A percentile compares a stretch with the other conserved stretches of the same genome.
Conservation (phyloP, 1,284 basidiomycete species). For the Naganishia liquefaciens region DNA sequence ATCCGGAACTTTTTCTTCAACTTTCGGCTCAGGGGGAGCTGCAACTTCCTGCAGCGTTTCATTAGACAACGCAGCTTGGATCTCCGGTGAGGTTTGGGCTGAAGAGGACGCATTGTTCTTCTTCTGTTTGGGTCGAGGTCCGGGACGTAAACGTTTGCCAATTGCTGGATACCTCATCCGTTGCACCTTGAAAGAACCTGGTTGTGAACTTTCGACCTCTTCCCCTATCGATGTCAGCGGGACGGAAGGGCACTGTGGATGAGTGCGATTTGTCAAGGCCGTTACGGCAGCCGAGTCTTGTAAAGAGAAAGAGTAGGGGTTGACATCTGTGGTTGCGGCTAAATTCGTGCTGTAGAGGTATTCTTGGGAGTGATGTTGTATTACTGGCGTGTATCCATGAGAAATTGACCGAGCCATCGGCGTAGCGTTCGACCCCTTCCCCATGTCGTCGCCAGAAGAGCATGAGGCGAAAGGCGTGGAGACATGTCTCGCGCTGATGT, state of each 20-base stretch:
- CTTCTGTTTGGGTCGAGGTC: constrained; percentile 40
- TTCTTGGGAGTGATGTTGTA: background rate
- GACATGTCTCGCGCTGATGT: constrained; percentile 4
- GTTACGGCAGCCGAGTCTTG: background rate
- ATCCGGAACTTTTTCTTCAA: background rate
- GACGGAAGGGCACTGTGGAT: background rate
- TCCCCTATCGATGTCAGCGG: constrained; percentile 20
- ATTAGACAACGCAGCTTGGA: background rate
- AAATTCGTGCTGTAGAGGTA: background rate
- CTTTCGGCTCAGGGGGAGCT: background rate
- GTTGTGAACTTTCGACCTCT: constrained; percentile 2
- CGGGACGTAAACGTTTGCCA: constrained; percentile 42
- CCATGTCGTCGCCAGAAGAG: background rate
- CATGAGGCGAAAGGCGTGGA: constrained; percentile 15
- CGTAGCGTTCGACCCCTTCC: background rate
- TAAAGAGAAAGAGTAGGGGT: background rate
- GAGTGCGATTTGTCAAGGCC: too few species aligned
- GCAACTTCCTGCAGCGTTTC: background rate
- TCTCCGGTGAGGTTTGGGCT: background rate
- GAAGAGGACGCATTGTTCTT: background rate
- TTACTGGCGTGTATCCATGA: constrained; percentile 26
- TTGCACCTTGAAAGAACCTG: constrained; percentile 30
- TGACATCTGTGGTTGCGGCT: background rate
- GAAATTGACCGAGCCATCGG: constrained; percentile 22
- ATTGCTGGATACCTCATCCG: constrained; percentile 39